phyloP scores from a whole-genome alignment of 129 eudicot genomes.

The Saussurea involucrata region DNA sequence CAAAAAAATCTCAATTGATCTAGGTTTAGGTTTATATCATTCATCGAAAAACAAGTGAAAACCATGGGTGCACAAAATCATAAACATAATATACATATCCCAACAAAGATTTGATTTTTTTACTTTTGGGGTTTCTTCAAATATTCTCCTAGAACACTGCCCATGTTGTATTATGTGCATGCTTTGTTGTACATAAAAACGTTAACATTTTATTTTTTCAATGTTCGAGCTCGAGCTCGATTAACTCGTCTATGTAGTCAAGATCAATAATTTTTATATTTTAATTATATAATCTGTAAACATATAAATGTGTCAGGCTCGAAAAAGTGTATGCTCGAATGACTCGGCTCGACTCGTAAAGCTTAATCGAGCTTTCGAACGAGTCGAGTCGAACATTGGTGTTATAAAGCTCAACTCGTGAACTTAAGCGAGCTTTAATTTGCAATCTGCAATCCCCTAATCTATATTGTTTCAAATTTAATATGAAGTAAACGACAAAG shows the following conservation, averaged over 20 bases:
- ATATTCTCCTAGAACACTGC: not conserved
- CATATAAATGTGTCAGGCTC: no score
- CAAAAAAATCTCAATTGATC: not conserved
- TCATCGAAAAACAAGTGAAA: not conserved
- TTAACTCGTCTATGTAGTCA: no score
- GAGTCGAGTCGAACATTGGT: no score
- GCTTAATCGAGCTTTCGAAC: no score
- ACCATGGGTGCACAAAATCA: not conserved
- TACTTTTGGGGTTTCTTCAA: not conserved
- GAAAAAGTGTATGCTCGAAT: no score
- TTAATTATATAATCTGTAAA: no score
- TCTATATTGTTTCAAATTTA: not conserved
- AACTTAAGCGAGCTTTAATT: no score
- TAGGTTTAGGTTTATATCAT: not conserved
- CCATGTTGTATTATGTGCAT: not conserved
- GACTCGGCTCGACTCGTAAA: no score
- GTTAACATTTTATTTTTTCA: not conserved
- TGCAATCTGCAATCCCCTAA: not conserved
- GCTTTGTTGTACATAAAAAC: not conserved
- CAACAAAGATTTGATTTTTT: not conserved
- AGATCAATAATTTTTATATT: no score
- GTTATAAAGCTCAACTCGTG: no score
- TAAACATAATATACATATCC: not conserved
- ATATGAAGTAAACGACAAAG: not conserved
- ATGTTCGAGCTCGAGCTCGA: no score